Evolutionary conservation across 2,329 filamentous ascomycete species (phyloP).

Genomic region (Blastomyces silverae): DNA sequence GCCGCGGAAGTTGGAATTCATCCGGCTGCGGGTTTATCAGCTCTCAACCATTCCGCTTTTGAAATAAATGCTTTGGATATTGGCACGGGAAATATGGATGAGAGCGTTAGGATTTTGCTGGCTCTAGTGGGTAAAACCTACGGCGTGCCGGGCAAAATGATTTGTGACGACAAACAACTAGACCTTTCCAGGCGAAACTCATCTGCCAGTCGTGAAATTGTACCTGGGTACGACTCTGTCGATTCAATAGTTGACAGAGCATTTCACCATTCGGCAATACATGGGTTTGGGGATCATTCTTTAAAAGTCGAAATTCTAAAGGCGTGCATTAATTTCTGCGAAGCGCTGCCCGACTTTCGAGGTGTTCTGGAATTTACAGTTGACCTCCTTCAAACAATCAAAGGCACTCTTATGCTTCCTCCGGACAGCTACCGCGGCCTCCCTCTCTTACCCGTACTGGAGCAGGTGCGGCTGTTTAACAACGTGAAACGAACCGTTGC

Average conservation of each 20-base stretch:
- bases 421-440: conserved; percentile 61
- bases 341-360: conserved; percentile 84
- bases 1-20: conserved; percentile 96
- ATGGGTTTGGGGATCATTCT: conserved; percentile 64
- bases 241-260: conserved; percentile 40
- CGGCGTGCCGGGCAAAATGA: conserved; percentile 36
- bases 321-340: conserved; percentile 87
- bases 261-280: conserved; percentile 41
- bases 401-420: conserved; percentile 66
- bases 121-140: conserved; percentile 37
- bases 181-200: conserved; percentile 15
- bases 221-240: conserved; percentile 32
- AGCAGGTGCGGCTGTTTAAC: conserved; percentile 74
- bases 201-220: conserved; percentile 20
- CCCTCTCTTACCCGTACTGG: conserved; percentile 66
- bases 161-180: conserved; percentile 19
- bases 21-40: conserved; percentile 78
- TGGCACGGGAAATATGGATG: conserved; percentile 39
- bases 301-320: conserved; percentile 82
- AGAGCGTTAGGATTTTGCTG: conserved; percentile 36
- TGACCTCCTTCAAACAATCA: conserved; percentile 69
- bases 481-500: conserved; percentile 79
- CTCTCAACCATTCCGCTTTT: conserved; percentile 52
- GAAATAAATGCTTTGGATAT: conserved; percentile 41
- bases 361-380: conserved; percentile 85